These are phyloP conservation scores for Russula dissimulans DNA, from an alignment of 768 basidiomycete species.

Conservation along the genomic window DNA sequence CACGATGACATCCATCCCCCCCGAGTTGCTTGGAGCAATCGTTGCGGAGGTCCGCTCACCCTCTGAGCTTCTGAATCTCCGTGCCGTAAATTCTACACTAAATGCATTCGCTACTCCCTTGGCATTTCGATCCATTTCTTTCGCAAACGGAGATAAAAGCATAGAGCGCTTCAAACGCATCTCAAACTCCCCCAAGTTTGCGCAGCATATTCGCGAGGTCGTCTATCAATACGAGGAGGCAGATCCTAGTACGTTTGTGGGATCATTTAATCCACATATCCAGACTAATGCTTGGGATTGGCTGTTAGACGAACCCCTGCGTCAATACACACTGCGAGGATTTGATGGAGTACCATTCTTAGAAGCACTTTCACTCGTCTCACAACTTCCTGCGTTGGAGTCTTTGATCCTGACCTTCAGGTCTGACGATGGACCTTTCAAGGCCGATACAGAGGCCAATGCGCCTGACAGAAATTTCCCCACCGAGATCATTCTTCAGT, in stretches of 20 bases:
- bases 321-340: background rate
- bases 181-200: background rate
- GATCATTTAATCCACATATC: background rate
- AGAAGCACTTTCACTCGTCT: background rate
- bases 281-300: background rate
- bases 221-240: conserved; percentile 3
- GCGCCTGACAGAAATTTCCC: background rate
- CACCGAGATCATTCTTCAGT: conserved; percentile 4
- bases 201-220: background rate
- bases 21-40: background rate
- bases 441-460: too few species aligned
- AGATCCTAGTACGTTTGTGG: background rate
- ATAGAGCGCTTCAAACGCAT: background rate
- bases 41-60: background rate
- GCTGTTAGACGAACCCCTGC: background rate
- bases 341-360: background rate
- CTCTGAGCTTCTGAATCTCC: background rate
- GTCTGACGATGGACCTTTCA: background rate
- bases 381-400: background rate
- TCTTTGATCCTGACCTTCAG: background rate
- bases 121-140: background rate
- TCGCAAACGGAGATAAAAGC: background rate
- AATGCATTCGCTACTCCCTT: conserved; percentile 5
- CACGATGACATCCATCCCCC: conserved; percentile 1
- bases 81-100: background rate